Base-by-base conservation (phyloP, 2,329 filamentous ascomycete genomes). In the Aspergillus persii region DNA sequence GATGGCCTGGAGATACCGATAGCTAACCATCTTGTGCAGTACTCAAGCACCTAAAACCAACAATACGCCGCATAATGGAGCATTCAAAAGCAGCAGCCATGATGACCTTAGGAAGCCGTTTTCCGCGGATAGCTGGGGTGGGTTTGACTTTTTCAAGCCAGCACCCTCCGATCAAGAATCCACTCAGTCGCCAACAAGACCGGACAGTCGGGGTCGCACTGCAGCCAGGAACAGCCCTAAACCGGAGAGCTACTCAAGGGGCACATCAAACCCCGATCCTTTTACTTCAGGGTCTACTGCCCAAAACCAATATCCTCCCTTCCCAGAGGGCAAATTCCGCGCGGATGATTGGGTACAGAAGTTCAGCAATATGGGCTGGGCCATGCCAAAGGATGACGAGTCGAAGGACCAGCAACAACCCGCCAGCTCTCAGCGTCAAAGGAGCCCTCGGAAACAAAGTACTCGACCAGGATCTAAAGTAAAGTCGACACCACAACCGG, bases 71-170 rank as follows among this genome's bases (percentile, higher is more conserved):
- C n/a, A 54, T 52, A 48, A 53, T 54, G 59, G 66, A 39, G 57
- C 65, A 18, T 69, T 69, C 39, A 76, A 71, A 50, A 74, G 71
- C 48, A 74, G 66, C 46, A 74, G 70, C 56, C 68, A 76, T 55
- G 71, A 68, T 47, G 62, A 68, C 48, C 52, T 74, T 49, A 73
- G 73, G 30, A 75, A 75, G 33, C 72, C 72, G 50, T 81, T 81
- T 52, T 77, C 76, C 4, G 75, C 76, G 1, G 70, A 72, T 11
- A 75, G 76, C 23, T 80, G 77, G 77, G 69, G 73, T 51, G 62
- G 64, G 2, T 70, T 74, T 30, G 72, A 75, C 18, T 74, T 76
- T 57, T 75, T 80, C 44, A 68, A 68, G 4, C 71, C 74, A 41
- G 66, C 61, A 50, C 59, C 72, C 8, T 54, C 60, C 18, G 65